Percentiles rank a stretch among this genome's conserved stretches.
These are phyloP conservation scores for Phytophthora litchii DNA, from an alignment of 352 stramenopile species.

Conservation along the genomic window DNA sequence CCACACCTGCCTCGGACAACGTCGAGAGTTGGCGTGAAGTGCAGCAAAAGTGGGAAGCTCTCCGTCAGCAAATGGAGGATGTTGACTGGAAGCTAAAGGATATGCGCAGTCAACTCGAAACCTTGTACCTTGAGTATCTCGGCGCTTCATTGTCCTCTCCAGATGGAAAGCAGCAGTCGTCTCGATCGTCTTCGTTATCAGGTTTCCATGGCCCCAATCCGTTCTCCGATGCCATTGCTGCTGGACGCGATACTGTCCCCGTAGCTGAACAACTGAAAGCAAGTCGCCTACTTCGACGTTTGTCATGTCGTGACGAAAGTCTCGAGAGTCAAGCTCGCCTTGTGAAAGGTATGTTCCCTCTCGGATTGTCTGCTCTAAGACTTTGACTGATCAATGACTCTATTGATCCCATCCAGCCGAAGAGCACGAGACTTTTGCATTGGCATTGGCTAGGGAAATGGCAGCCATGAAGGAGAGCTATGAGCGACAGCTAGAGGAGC, in stretches of 20 bases:
- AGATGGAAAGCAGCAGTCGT: constrained; percentile 11
- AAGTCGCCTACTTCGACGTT: constrained; percentile 28
- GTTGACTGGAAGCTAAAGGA: constrained; percentile 71
- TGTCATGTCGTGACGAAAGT: constrained; percentile 22
- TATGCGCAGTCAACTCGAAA: constrained; percentile 61
- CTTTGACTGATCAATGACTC: not conserved
- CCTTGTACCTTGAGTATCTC: constrained; percentile 46
- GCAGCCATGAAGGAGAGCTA: constrained; percentile 70
- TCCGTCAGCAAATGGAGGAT: constrained; percentile 54
- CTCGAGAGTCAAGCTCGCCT: constrained; percentile 25
- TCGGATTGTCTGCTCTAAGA: not conserved
- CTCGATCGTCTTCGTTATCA: not conserved
- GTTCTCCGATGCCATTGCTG: constrained; percentile 75
- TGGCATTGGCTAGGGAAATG: constrained; percentile 75
- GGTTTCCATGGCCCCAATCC: constrained; percentile 43
- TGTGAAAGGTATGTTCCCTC: constrained; percentile 26
- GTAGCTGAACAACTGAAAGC: constrained; percentile 61
- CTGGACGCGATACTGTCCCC: constrained; percentile 55
- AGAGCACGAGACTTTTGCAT: constrained; percentile 76
- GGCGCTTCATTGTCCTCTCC: constrained; percentile 3
- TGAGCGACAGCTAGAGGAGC: constrained; percentile 64
- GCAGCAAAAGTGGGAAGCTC: constrained; percentile 49
- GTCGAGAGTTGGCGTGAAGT: constrained; percentile 46
- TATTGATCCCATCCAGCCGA: constrained; percentile 44
- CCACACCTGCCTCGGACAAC: constrained; percentile 19